Base-by-base conservation (phyloP, 2,329 filamentous ascomycete genomes). In the Fusarium sp. region DNA sequence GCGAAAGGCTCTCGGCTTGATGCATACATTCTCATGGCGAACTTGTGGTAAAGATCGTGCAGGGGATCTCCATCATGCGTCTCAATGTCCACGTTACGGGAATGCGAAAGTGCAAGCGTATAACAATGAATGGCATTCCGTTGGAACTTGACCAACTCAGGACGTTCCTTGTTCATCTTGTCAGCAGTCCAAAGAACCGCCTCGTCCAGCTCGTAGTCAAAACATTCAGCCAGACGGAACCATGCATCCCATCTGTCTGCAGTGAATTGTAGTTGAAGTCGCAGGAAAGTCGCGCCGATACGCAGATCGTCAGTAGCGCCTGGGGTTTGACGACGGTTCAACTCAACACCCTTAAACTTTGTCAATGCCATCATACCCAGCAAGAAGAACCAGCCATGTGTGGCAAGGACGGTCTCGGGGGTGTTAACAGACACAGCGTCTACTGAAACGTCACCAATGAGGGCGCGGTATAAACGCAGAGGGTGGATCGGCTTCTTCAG, bases 301-400 rank as follows among this genome's bases (percentile, higher is more conserved):
- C 94, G 91, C 51, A 97, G 83, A 75, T 97, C 94, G 71, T 95
- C 93, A 0, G 92, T 95, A 16, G 93, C 91, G 6, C 91, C 91
- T 2, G 92, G 91, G 4, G 88, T 93, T 73, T 93, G 87, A 21
- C 93, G 88, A 74, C 95, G 93, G 65, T 85, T 94, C 80, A 82
- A 86, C 83, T 84, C 92, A 77, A 87, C 86, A 31, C 83, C 85
- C 70, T 89, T 89, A 77, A 97, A 98, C 75, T 94, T 97, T 44
- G 91, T 93, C 59, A 98, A 85, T 4, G 93, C 90, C 58, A 97
- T 92, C 85, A 96, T 92, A 21, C 95, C 95, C 66, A 97, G 88
- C 30, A 98, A 82, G 78, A 96, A 97, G 78, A 93, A 97, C 95
- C 95, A 98, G 46, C 94, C 93, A 71, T 93, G 91, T 25, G 89